These are phyloP conservation scores for Cladophialophora bantiana DNA, from an alignment of 2,329 filamentous ascomycete genomes.

Conservation along the genomic window DNA sequence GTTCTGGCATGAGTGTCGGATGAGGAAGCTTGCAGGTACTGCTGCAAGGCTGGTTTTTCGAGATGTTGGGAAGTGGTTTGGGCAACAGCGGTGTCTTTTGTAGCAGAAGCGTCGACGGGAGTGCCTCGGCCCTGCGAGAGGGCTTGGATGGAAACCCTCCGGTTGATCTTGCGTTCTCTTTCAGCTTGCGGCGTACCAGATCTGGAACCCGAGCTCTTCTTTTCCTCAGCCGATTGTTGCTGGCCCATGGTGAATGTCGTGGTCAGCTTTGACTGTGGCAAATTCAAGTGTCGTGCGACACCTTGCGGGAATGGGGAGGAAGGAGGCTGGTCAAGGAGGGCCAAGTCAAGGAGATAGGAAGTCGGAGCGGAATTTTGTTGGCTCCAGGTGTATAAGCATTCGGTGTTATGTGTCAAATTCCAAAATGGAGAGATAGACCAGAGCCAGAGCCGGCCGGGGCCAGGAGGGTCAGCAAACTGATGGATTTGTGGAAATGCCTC, in stretches of 20 bases:
- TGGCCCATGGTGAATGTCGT: constrained; percentile 38
- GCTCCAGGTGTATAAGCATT: constrained; percentile 35
- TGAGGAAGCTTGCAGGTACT: constrained; percentile 51
- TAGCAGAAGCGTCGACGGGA: constrained; percentile 53
- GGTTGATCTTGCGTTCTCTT: constrained; percentile 49
- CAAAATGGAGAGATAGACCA: constrained; percentile 2
- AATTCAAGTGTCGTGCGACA: constrained; percentile 32
- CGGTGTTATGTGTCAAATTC: constrained; percentile 15
- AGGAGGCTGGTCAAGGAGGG: constrained; percentile 9
- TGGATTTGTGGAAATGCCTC: constrained; percentile 9
- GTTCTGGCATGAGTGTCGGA: constrained; percentile 43
- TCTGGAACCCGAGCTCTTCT: constrained; percentile 33
- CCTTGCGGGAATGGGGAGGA: constrained; percentile 13
- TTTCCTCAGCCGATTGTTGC: constrained; percentile 38
- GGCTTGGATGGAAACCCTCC: constrained; percentile 51
- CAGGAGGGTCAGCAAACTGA: constrained; percentile 7
- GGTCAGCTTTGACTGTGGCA: constrained; percentile 11
- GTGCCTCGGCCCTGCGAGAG: constrained; percentile 50
- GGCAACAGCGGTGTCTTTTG: constrained; percentile 52
- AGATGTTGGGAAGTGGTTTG: constrained; percentile 47
- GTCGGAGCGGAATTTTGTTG: constrained; percentile 36
- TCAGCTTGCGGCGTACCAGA: constrained; percentile 35
- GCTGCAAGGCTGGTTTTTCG: constrained; percentile 47
- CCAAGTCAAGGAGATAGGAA: constrained; percentile 35
- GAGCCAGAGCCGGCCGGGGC: background rate